phyloP scores from a whole-genome alignment of 345 rosid genomes.

The Rhodamnia argentea region DNA sequence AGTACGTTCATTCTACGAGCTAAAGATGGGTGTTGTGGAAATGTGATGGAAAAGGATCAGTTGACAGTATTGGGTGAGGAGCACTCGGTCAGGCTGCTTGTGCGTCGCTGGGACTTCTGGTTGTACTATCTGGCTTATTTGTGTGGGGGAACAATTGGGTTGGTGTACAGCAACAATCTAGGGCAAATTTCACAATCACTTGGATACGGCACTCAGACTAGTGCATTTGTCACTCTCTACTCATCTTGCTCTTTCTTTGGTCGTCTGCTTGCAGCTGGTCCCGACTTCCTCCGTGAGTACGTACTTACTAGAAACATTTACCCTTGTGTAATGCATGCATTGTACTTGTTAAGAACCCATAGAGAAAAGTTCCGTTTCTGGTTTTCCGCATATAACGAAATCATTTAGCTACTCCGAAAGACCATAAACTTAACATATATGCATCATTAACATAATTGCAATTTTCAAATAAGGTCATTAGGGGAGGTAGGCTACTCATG shows the following conservation, averaged over 20 bases:
- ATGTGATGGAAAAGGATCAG: conserved; percentile 31
- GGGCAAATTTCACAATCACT: conserved; percentile 82
- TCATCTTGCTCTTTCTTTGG: conserved; percentile 83
- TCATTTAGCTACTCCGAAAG: not conserved
- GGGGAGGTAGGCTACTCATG: not conserved
- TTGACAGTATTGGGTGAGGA: conserved; percentile 64
- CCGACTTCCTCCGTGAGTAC: conserved; percentile 65
- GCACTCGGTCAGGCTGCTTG: conserved; percentile 36
- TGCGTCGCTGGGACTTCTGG: conserved; percentile 71
- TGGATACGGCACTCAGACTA: conserved; percentile 26
- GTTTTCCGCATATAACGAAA: not conserved
- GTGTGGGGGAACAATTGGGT: conserved; percentile 74
- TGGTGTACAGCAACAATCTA: conserved; percentile 75
- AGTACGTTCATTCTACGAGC: not conserved
- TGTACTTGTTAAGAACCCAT: not conserved
- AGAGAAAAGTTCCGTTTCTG: not conserved
- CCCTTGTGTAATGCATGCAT: not conserved
- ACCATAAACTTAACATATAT: not conserved
- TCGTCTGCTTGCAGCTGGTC: conserved; percentile 70
- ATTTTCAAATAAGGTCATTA: not conserved
- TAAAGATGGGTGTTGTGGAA: conserved; percentile 10
- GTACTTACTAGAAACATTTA: conserved; percentile 6
- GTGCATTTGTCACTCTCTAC: conserved; percentile 49
- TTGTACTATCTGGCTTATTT: conserved; percentile 60
- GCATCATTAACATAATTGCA: not conserved